Conservation (phyloP, 257 asterid genomes). For the Osmanthus fragrans region DNA sequence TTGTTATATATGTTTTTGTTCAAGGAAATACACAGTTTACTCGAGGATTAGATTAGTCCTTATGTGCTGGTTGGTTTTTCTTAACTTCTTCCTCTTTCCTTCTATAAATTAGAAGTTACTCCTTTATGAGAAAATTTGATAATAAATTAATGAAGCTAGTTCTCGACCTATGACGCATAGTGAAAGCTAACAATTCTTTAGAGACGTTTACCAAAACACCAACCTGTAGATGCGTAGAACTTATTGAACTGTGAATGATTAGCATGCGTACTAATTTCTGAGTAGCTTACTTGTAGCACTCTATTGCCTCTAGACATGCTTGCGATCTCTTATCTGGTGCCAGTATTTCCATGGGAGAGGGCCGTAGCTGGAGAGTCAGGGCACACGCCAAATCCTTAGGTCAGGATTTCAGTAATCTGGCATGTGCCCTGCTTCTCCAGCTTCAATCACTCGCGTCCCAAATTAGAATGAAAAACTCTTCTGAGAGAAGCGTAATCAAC, state of each 20-base stretch:
- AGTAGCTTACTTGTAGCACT: neutral
- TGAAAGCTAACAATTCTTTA: neutral
- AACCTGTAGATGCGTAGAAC: neutral
- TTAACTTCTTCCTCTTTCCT: too few species aligned
- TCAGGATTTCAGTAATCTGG: slow-evolving; percentile 4
- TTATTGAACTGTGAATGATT: neutral
- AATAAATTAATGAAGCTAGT: too few species aligned
- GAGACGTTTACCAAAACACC: neutral
- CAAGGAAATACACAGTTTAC: neutral
- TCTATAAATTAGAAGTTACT: too few species aligned
- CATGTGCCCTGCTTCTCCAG: slow-evolving; percentile 49
- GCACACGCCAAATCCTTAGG: slow-evolving; percentile 30
- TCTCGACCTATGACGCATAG: too few species aligned
- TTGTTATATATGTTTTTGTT: neutral
- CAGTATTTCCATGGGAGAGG: neutral
- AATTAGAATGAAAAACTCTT: neutral
- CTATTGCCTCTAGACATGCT: neutral
- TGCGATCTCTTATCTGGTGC: neutral
- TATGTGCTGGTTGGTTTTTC: too few species aligned
- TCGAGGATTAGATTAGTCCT: too few species aligned
- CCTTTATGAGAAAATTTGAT: too few species aligned
- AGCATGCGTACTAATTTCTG: neutral
- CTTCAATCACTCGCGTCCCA: slow-evolving; percentile 22
- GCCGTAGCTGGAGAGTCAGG: slow-evolving; percentile 28
- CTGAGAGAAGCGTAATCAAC: neutral